These are phyloP conservation scores for Hericium rajendrae DNA, from an alignment of 768 basidiomycete genomes.

Conservation along the genomic window DNA sequence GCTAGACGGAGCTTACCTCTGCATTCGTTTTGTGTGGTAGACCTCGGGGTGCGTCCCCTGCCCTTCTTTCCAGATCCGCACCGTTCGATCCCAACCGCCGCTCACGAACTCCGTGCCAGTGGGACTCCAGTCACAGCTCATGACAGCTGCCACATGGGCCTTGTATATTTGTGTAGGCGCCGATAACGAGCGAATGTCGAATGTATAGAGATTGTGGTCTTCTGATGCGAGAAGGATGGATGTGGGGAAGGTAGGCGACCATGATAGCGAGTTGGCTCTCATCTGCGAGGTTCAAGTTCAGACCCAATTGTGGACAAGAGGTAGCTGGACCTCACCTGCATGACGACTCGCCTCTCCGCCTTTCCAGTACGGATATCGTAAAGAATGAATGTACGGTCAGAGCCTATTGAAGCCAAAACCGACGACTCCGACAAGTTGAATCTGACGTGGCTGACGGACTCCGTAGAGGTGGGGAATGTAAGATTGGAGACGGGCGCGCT, in stretches of 20 bases:
- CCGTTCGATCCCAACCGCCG: constrained; percentile 92
- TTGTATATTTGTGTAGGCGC: constrained; percentile 91
- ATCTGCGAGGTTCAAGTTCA: constrained; percentile 37
- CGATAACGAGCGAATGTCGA: constrained; percentile 81
- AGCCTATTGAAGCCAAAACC: constrained; percentile 90
- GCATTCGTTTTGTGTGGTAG: constrained; percentile 99
- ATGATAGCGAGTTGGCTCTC: constrained; percentile 81
- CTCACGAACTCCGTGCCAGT: constrained; percentile 94
- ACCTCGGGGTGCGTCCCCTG: constrained; percentile 76
- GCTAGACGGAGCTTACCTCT: constrained; percentile 45
- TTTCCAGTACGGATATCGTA: constrained; percentile 97
- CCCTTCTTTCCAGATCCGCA: constrained; percentile 88
- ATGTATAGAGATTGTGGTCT: constrained; percentile 97
- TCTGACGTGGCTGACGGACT: constrained; percentile 79
- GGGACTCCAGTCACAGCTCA: constrained; percentile 96
- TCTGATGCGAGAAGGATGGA: constrained; percentile 90
- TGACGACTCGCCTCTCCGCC: constrained; percentile 82
- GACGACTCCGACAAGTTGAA: constrained; percentile 95
- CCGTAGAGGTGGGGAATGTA: constrained; percentile 77
- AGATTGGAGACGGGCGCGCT: constrained; percentile 80
- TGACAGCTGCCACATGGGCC: constrained; percentile 92
- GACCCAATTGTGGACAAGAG: neutral
- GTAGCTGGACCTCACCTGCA: constrained; percentile 47
- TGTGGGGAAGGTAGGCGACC: constrained; percentile 96
- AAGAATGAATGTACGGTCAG: constrained; percentile 90